Conservation (phyloP, 2,329 filamentous ascomycete species). For the Achaetomium macrosporum region DNA sequence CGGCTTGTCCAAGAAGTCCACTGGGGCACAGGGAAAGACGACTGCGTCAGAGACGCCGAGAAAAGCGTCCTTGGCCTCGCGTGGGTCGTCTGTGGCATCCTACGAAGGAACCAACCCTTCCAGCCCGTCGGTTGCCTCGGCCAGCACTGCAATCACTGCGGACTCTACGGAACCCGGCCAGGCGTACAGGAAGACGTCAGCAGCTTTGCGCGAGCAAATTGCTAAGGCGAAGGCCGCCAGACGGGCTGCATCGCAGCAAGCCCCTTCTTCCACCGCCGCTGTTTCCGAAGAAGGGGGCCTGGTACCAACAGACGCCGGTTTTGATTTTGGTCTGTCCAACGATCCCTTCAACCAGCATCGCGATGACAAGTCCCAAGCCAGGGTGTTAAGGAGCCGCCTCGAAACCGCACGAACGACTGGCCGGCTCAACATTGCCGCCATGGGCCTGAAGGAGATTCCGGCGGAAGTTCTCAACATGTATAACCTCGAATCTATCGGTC, state of each 20-base stretch:
- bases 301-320: slow-evolving; percentile 43
- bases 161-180: slow-evolving; percentile 31
- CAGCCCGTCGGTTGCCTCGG: slow-evolving; percentile 33
- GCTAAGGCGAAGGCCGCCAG: slow-evolving; percentile 85
- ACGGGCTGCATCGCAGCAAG: slow-evolving; percentile 48
- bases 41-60: slow-evolving; percentile 29
- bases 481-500: slow-evolving; percentile 62
- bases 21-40: slow-evolving; percentile 35
- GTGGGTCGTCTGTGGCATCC: slow-evolving; percentile 35
- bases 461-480: slow-evolving; percentile 87
- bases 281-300: slow-evolving; percentile 33
- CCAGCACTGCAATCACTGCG: slow-evolving; percentile 31
- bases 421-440: slow-evolving; percentile 78
- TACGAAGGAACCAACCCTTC: slow-evolving; percentile 33
- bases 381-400: slow-evolving; percentile 67
- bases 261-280: slow-evolving; percentile 21
- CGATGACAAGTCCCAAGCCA: slow-evolving; percentile 54
- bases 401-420: slow-evolving; percentile 69
- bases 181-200: slow-evolving; percentile 60
- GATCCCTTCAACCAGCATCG: slow-evolving; percentile 67
- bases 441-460: slow-evolving; percentile 75
- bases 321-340: slow-evolving; percentile 52
- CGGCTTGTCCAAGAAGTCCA: slow-evolving; percentile 50
- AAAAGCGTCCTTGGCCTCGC: slow-evolving; percentile 36
- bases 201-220: slow-evolving; percentile 80